Conservation (phyloP, 306 rosid genomes). For the Pyrus communis region DNA sequence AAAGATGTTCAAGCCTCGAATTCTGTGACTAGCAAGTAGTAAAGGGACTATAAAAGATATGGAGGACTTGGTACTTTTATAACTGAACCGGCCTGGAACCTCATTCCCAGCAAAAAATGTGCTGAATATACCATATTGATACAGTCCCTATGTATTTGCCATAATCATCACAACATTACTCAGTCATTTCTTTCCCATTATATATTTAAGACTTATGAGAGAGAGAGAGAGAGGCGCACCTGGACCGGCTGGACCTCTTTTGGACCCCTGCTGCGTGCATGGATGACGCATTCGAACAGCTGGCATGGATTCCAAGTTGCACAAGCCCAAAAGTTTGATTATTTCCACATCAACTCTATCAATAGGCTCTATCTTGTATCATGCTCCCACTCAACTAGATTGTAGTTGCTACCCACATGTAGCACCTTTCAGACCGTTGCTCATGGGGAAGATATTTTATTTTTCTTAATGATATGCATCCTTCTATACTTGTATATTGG, state of each 20-base stretch:
- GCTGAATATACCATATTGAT: not conserved
- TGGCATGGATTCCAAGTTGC: not conserved
- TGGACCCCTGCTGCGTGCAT: accelerated
- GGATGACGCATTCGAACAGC: accelerated
- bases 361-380: not conserved
- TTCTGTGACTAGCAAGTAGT: not conserved
- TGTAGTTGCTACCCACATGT: accelerated
- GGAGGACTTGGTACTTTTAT: not conserved
- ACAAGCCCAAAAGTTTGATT: not conserved
- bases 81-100: not conserved
- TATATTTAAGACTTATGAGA: no score
- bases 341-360: not conserved
- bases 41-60: not conserved
- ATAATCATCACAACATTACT: no score
- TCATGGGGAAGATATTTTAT: not conserved
- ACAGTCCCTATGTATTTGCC: not conserved
- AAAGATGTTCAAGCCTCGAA: not conserved
- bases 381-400: no score
- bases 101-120: not conserved
- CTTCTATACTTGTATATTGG: accelerated
- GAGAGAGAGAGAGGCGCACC: not conserved
- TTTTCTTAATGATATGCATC: not conserved
- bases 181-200: no score
- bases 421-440: accelerated
- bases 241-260: not conserved